Conservation (phyloP, 2,329 filamentous ascomycete species). For the Colletotrichum echinochloae region DNA sequence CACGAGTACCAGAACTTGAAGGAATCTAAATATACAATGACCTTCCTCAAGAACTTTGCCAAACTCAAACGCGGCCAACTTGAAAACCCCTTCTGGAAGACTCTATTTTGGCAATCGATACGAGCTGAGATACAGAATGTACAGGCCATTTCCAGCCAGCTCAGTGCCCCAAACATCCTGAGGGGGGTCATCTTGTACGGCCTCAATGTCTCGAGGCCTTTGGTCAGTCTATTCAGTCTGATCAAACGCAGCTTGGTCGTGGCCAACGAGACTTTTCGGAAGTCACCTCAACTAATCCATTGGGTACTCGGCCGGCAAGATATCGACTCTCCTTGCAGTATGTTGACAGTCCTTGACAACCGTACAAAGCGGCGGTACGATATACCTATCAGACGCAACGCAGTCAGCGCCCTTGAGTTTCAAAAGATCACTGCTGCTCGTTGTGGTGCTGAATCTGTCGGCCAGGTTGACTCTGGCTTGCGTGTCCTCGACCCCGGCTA, state of each 20-base stretch:
- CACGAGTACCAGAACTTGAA: not conserved
- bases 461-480: not conserved
- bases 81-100: not conserved
- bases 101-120: not conserved
- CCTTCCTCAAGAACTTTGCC: not conserved
- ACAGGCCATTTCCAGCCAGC: not conserved
- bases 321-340: not conserved
- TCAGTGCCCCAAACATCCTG: not conserved
- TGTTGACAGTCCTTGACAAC: conserved; percentile 42
- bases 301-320: not conserved
- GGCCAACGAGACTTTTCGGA: not conserved
- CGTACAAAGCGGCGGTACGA: conserved; percentile 47
- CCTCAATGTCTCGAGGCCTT: not conserved
- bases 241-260: not conserved
- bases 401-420: conserved; percentile 48
- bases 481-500: conserved; percentile 20
- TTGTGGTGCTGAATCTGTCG: conserved; percentile 41
- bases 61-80: not conserved
- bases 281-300: not conserved
- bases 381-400: conserved; percentile 49
- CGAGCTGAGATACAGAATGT: not conserved
- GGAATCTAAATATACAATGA: not conserved
- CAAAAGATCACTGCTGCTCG: conserved; percentile 46
- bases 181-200: not conserved
- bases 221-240: not conserved